Conservation (phyloP, 768 basidiomycete genomes). For the Clathrus columnatus region DNA sequence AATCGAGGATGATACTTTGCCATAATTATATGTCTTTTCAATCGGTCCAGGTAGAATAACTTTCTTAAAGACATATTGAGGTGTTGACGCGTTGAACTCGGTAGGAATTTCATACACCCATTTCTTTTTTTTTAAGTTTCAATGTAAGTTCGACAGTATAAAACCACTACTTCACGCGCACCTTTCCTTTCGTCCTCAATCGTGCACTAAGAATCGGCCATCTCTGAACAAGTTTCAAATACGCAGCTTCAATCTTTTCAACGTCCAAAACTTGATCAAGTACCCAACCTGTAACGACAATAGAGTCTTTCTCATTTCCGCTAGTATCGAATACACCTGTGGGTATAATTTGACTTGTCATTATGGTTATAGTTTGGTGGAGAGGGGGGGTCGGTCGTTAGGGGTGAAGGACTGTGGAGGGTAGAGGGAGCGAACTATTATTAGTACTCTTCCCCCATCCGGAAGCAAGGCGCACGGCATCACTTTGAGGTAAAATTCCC, state of each 20-base stretch:
- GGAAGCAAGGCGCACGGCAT: no score
- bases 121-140: no score
- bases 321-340: conserved; percentile 10
- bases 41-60: not conserved
- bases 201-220: conserved; percentile 12
- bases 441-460: no score
- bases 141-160: no score
- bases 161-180: not conserved
- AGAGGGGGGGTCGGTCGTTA: not conserved
- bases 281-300: conserved; percentile 11
- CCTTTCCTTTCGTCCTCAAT: conserved; percentile 1
- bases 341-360: not conserved
- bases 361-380: not conserved
- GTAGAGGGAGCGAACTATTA: no score
- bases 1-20: not conserved
- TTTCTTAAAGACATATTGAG: conserved; percentile 6
- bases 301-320: conserved; percentile 12
- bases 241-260: conserved; percentile 6
- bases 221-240: conserved; percentile 1
- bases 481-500: no score
- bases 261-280: conserved; percentile 6
- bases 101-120: conserved; percentile 10
- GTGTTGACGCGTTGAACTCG: not conserved
- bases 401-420: not conserved
- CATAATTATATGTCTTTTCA: not conserved